These are phyloP conservation scores for Exserohilum turcica DNA, from an alignment of 2,329 filamentous ascomycete genomes.

Conservation along the genomic window DNA sequence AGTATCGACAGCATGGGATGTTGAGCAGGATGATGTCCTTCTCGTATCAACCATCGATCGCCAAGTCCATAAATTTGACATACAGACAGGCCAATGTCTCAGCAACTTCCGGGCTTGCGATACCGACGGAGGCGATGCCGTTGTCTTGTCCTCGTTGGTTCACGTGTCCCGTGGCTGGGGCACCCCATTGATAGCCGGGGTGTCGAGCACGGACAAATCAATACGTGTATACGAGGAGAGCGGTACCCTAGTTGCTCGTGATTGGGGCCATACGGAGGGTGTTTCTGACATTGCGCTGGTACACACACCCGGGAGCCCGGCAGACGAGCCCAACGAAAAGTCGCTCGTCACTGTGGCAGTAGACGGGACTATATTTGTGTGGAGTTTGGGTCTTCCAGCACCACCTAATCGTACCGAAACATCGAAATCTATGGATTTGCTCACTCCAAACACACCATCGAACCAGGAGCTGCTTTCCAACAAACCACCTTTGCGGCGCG, in stretches of 20 bases:
- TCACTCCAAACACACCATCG: constrained; percentile 38
- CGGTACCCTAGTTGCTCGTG: constrained; percentile 78
- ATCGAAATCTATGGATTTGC: constrained; percentile 46
- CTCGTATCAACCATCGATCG: constrained; percentile 67
- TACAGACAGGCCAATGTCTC: constrained; percentile 70
- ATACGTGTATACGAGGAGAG: constrained; percentile 86
- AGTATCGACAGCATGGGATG: constrained; percentile 76
- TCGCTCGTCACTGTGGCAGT: constrained; percentile 56
- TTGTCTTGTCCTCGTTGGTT: constrained; percentile 78
- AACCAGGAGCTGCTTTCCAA: constrained; percentile 43
- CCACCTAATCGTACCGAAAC: constrained; percentile 37
- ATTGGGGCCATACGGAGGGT: constrained; percentile 94
- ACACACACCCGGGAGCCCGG: constrained; percentile 47
- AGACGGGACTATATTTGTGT: constrained; percentile 58
- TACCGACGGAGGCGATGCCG: constrained; percentile 77
- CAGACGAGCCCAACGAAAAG: constrained; percentile 56
- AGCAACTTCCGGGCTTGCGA: constrained; percentile 84
- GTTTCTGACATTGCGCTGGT: constrained; percentile 80
- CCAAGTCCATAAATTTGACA: constrained; percentile 63
- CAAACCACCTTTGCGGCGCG: constrained; percentile 77
- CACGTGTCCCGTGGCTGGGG: constrained; percentile 62
- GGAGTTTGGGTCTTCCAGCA: constrained; percentile 44
- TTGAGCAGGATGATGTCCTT: constrained; percentile 62
- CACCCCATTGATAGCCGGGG: constrained; percentile 75
- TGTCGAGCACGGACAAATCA: constrained; percentile 95